Conservation (phyloP, 108 stramenopile species). For the Schizochytrium sp. region DNA sequence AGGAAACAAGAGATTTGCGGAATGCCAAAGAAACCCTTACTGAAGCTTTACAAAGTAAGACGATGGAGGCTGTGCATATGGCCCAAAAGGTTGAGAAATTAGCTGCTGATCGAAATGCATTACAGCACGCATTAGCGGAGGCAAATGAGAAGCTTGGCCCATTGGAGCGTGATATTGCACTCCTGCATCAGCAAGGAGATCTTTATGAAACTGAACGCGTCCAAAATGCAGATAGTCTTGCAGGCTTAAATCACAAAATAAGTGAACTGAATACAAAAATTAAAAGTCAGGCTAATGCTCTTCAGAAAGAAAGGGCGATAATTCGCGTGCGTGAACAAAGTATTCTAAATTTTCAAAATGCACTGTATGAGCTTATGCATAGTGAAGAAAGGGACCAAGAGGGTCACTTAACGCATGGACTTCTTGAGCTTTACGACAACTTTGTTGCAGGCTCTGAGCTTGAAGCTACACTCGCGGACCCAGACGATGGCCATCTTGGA, state of each 20-base stretch:
- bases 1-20: not conserved
- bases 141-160: constrained; percentile 27
- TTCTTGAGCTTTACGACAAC: constrained; percentile 1
- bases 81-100: constrained; percentile 28
- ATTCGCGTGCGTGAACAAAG: not conserved
- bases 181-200: constrained; percentile 30
- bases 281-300: not conserved
- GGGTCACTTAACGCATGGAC: not conserved
- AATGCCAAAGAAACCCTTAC: not conserved
- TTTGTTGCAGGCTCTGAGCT: not conserved
- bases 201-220: constrained; percentile 27
- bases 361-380: not conserved
- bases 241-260: not conserved
- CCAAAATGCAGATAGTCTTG: not conserved
- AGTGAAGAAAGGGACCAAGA: not conserved
- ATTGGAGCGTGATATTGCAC: constrained; percentile 31
- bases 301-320: not conserved
- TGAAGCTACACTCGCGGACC: not conserved
- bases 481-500: not conserved
- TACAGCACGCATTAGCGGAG: constrained; percentile 17
- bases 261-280: not conserved
- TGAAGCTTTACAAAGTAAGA: not conserved
- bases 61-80: constrained; percentile 22
- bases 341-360: not conserved
- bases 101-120: not conserved